Percentiles rank a stretch among this genome's conserved stretches.
Evolutionary conservation across 2,329 filamentous ascomycete genomes (phyloP).

Genomic region (Colletotrichum filicis): DNA sequence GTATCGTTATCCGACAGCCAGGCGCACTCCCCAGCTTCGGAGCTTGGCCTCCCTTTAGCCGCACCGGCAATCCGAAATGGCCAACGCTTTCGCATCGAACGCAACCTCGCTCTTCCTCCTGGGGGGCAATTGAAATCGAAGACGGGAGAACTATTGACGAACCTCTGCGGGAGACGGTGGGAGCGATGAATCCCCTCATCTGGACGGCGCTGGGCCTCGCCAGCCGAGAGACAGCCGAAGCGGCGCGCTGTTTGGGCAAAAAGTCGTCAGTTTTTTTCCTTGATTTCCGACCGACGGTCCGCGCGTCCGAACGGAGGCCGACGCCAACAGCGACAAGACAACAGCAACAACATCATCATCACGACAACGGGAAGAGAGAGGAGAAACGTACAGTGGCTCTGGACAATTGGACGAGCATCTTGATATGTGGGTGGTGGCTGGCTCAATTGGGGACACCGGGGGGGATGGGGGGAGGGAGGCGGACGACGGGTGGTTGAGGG

Average conservation of each 20-base stretch:
- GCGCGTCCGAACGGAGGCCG: background rate
- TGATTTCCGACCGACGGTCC: conserved; percentile 2
- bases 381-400: conserved; percentile 63
- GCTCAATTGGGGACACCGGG: conserved; percentile 57
- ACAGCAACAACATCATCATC: background rate
- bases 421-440: conserved; percentile 53
- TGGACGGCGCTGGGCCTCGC: conserved; percentile 58
- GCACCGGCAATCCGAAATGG: conserved; percentile 25
- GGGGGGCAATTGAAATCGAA: background rate
- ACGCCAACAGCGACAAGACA: background rate
- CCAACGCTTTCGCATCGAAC: background rate
- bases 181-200: conserved; percentile 68
- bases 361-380: background rate
- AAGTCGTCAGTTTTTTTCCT: conserved; percentile 23
- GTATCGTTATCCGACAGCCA: conserved; percentile 15
- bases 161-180: conserved; percentile 71
- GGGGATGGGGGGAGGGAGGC: conserved; percentile 37
- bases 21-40: conserved; percentile 24
- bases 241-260: conserved; percentile 53
- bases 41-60: conserved; percentile 29
- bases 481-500: conserved; percentile 35
- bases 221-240: conserved; percentile 61
- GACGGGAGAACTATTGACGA: conserved; percentile 47
- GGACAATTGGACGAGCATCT: conserved; percentile 67
- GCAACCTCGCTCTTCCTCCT: background rate